Percentiles rank a stretch among this genome's conserved stretches.
Evolutionary conservation across 768 basidiomycete genomes (phyloP).

Genomic region (Leccinum ochraceum): DNA sequence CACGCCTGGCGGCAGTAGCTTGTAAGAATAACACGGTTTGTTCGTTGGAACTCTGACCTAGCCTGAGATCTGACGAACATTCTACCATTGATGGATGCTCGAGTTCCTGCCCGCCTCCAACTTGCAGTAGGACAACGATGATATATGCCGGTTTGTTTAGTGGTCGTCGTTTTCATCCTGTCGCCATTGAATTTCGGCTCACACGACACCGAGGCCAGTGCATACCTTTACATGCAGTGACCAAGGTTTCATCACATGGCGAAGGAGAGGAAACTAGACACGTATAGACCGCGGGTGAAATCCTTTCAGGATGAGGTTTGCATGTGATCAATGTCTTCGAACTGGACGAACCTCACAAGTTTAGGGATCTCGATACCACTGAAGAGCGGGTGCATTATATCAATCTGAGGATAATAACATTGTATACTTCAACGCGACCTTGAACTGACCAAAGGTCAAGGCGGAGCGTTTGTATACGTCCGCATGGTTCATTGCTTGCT

Average conservation of each 20-base stretch:
- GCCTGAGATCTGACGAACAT: not conserved
- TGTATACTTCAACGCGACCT: too few species aligned
- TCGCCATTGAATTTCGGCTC: not conserved
- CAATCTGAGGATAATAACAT: too few species aligned
- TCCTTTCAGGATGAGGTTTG: not conserved
- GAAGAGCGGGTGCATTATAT: too few species aligned
- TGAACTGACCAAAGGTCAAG: too few species aligned
- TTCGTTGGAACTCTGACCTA: not conserved
- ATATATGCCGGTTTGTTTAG: not conserved
- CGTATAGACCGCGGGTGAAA: not conserved
- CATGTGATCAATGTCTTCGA: not conserved
- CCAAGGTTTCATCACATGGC: not conserved
- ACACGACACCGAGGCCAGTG: not conserved
- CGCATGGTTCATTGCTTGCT: not conserved
- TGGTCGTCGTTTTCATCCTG: not conserved
- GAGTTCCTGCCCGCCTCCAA: not conserved
- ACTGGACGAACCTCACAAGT: too few species aligned
- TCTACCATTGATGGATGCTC: not conserved
- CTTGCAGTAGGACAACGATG: too few species aligned
- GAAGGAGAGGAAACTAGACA: not conserved
- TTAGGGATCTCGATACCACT: too few species aligned
- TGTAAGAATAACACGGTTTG: not conserved
- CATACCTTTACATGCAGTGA: not conserved
- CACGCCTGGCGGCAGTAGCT: not conserved
- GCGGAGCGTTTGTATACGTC: not conserved